Evolutionary conservation across 306 rosid species (phyloP), one percentile per base, ranked within the genome.

Genomic region (Sesbania bispinosa): DNA sequence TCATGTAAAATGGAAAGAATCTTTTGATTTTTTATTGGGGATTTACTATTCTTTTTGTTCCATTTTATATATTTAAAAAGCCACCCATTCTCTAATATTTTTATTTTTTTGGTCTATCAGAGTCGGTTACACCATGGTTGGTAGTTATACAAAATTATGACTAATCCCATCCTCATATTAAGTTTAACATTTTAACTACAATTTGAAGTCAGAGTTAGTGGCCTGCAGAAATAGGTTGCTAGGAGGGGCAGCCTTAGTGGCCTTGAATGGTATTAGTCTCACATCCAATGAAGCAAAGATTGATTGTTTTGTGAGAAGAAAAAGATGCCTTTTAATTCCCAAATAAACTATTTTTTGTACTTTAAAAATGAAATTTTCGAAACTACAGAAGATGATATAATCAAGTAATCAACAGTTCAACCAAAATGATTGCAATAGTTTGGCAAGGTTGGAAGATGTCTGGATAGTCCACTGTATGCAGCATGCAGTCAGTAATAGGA

Each of bases 341-440:
- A 36, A 41, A 7, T 58, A 32, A 32, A 21, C 63, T 39, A 36
- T 23, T 45, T 75, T 10, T 23, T 66, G 36, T 61, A 21, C 39
- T 60, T 32, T 67, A 51, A 41, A 45, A 6, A 11, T 55, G 33
- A 66, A 61, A 21, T 3, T 46, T 66, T 58, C 16, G 20, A 33
- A 54, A 23, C n/a, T 20, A 15, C 48, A 43, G 9, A n/a, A 32
- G 50, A 55, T 43, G 53, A 74, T n/a, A 27, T 52, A 41, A 20
- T 70, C 9, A 32, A 50, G 19, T 52, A 41, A 20, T 70, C 9
- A 32, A 50, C 11, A 39, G n/a, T 42, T 29, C 4, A 51, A 39
- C 14, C 53, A 47, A 36, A 59, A 38, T 21, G 11, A 14, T 59
- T 67, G 70, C 11, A 74, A 51, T 48, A 50, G 64, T 51, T 74